Base-by-base conservation (phyloP, 1,139 yeast species). In the Candida labiduridarum region DNA sequence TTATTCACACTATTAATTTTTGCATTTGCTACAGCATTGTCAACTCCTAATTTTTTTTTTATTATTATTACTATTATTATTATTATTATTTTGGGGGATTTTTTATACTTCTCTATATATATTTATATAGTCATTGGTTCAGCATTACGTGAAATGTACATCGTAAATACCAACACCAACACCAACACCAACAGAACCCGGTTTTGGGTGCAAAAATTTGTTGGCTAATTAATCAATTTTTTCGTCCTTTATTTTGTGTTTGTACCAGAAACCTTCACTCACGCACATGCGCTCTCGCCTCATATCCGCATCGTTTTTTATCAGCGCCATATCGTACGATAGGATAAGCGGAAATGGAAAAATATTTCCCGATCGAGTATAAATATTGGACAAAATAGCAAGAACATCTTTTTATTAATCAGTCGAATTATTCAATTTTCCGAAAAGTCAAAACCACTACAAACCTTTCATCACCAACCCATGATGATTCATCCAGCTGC, bases 11-110 rank as follows among this genome's bases (percentile, higher is more conserved):
- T 35, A 35, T 36, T 36, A 14, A n/a, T 36, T 11, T 18, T 38
- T 38, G 41, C 41, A 38, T 38, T n/a, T 22, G 30, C 30, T 36
- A 36, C 22, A 18, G 41, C 41, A 36, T 36, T 33, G 35, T 12
- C 35, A 9, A 33, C 5, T 33, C 15, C 16, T 33, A n/a, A 33
- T 9, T 33, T 33, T n/a, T 12, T 30, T 30, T 8, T 11, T n/a
- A 19, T 30, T 30, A 11, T n/a, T 12, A 30, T n/a, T 30, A 11
- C 11, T 10, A 5, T 30, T n/a, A 25, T 8, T 25, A 25, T 25
- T 9, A 7, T 25, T 25, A 7, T 25, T 4, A 22, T 22, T 22
- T 25, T 6, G 29, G 29, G 10, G 29, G 10, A 25, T 25, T 25
- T 25, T 3, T 19, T 19, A 19, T 19, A 19, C 22, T 19, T 19